Conservation (phyloP, 805 yeast species). For the Barnettozyma californica region DNA sequence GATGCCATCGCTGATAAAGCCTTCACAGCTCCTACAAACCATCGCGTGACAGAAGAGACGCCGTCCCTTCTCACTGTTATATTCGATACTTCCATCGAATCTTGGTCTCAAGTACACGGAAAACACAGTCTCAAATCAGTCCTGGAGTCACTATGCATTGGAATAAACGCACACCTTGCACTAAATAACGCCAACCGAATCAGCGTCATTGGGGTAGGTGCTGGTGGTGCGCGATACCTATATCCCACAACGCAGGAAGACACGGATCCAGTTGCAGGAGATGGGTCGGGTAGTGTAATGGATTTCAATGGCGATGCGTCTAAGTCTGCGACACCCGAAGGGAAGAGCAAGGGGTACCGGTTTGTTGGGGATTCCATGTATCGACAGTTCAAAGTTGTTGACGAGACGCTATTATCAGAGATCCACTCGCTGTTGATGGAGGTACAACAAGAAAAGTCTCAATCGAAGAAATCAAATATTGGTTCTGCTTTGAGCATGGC, state of each 20-base stretch:
- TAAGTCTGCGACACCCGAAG: slow-evolving; percentile 14
- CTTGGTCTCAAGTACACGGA: slow-evolving; percentile 33
- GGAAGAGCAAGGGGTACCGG: slow-evolving; percentile 12
- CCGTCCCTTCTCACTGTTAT: slow-evolving; percentile 79
- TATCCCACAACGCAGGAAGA: slow-evolving; percentile 45
- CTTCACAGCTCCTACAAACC: slow-evolving; percentile 29
- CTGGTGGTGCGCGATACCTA: slow-evolving; percentile 60
- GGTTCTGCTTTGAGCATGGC: slow-evolving; percentile 83
- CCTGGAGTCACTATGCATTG: slow-evolving; percentile 62
- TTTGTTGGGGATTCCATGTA: slow-evolving; percentile 63
- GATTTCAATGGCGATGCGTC: slow-evolving; percentile 1
- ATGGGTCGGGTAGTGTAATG: neutral
- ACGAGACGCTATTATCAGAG: slow-evolving; percentile 62
- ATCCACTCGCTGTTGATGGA: slow-evolving; percentile 32
- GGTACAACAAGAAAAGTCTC: slow-evolving; percentile 16
- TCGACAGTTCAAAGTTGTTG: slow-evolving; percentile 75
- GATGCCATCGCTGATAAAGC: slow-evolving; percentile 64
- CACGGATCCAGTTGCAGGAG: neutral
- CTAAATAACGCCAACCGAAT: slow-evolving; percentile 80
- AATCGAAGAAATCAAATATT: slow-evolving; percentile 41
- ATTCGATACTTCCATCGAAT: slow-evolving; percentile 67
- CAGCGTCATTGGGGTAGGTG: slow-evolving; percentile 72
- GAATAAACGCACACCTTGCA: slow-evolving; percentile 83
- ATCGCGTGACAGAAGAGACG: slow-evolving; percentile 43
- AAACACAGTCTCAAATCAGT: slow-evolving; percentile 30